phyloP scores from a whole-genome alignment of 306 rosid genomes.

The Glycine tomentella region DNA sequence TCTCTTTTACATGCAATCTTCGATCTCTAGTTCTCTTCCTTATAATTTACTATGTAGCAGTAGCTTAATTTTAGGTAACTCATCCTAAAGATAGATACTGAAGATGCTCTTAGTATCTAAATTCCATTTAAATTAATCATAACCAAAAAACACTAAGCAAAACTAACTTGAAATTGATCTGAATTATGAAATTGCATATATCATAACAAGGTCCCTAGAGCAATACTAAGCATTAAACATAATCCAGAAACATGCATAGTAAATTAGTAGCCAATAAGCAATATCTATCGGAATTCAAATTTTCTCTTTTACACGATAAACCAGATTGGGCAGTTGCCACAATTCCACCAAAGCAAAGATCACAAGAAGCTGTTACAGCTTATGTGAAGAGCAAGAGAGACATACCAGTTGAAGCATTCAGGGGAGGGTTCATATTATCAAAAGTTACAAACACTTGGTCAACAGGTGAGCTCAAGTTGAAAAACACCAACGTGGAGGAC shows the following conservation, averaged over 20 bases:
- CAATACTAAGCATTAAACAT: neutral
- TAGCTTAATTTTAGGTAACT: neutral
- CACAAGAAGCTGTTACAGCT: constrained; percentile 66
- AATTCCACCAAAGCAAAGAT: constrained; percentile 84
- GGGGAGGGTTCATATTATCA: constrained; percentile 86
- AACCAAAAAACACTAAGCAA: neutral
- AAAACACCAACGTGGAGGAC: constrained; percentile 69
- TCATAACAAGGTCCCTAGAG: neutral
- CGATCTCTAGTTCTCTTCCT: neutral
- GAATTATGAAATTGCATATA: neutral
- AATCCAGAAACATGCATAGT: neutral
- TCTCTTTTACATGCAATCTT: neutral
- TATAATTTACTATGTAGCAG: neutral
- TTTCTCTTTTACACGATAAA: neutral
- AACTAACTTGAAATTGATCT: neutral
- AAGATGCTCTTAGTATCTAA: neutral
- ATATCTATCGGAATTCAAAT: neutral
- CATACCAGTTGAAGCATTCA: constrained; percentile 74
- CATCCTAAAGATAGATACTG: neutral
- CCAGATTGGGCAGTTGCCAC: constrained; percentile 90
- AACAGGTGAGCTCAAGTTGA: constrained; percentile 66
- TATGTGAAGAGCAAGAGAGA: constrained; percentile 59
- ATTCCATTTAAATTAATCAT: neutral
- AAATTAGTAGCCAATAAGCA: neutral
- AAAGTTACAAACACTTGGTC: constrained; percentile 75